These are phyloP conservation scores for Lomentospora prolificans DNA, from an alignment of 2,329 filamentous ascomycete species.

Conservation along the genomic window DNA sequence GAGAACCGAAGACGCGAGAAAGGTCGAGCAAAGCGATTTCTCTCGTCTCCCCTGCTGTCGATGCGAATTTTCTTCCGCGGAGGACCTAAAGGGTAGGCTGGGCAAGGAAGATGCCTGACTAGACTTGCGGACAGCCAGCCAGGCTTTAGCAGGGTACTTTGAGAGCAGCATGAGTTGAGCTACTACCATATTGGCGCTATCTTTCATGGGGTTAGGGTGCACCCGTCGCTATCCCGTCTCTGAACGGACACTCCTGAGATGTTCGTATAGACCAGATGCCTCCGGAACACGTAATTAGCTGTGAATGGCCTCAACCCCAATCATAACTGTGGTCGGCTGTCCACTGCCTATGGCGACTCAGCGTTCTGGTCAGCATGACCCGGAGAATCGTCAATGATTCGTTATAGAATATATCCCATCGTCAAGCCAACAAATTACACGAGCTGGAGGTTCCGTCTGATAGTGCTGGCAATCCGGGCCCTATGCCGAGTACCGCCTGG, in stretches of 20 bases:
- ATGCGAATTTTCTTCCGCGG: no score
- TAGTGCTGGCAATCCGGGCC: neutral
- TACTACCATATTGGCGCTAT: no score
- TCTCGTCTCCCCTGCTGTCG: no score
- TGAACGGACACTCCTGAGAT: neutral
- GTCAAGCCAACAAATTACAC: neutral
- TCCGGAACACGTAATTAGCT: neutral
- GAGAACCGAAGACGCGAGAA: no score
- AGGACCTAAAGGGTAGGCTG: no score
- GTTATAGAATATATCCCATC: neutral
- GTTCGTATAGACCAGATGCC: neutral
- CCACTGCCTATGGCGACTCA: neutral
- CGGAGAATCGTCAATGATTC: neutral
- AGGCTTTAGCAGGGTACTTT: no score
- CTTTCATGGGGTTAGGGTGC: no score
- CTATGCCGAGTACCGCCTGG: neutral
- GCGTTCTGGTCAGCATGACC: neutral
- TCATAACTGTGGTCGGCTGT: neutral
- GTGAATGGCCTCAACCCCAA: neutral
- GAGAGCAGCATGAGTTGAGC: no score
- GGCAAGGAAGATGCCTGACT: no score
- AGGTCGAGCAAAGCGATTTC: no score
- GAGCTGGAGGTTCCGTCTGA: neutral
- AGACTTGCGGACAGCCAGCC: no score
- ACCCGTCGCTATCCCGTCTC: no score